Conservation (phyloP, 2,329 filamentous ascomycete species). For the Epichloe sp. region DNA sequence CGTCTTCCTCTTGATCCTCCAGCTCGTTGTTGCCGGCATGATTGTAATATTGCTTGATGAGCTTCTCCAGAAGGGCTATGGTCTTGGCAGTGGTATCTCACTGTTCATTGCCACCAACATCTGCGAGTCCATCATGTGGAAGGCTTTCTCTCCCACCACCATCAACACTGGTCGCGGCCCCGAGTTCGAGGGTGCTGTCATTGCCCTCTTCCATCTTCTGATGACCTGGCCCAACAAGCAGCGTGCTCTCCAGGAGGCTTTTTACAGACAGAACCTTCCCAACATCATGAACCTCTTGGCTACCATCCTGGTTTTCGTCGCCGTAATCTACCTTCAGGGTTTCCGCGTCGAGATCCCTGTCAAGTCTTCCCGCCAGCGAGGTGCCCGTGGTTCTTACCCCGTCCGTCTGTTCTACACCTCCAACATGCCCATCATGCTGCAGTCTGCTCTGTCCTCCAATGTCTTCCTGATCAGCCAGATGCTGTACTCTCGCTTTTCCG, state of each 20-base stretch:
- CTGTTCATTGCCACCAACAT: constrained; percentile 99
- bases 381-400: constrained; percentile 94
- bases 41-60: constrained; percentile 99
- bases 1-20: constrained; percentile 94
- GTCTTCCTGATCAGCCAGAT: constrained; percentile 99
- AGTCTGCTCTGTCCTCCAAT: constrained; percentile 97
- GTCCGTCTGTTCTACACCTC: constrained; percentile 99
- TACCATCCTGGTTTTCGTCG: constrained; percentile 84
- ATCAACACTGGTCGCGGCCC: constrained; percentile 99
- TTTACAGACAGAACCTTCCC: constrained; percentile 98
- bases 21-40: constrained; percentile 92
- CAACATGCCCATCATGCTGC: constrained; percentile 99
- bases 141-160: constrained; percentile 97
- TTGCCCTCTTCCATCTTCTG: constrained; percentile 93
- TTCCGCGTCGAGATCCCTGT: constrained; percentile 99
- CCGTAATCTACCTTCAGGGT: constrained; percentile 97
- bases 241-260: constrained; percentile 92
- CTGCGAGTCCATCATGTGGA: constrained; percentile 99
- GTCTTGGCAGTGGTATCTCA: constrained; percentile 94
- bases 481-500: constrained; percentile 97
- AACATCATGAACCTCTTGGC: constrained; percentile 98
- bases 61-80: constrained; percentile 98
- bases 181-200: constrained; percentile 97
- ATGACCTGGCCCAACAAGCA: constrained; percentile 99
- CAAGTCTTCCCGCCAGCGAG: constrained; percentile 98